phyloP scores from a whole-genome alignment of 495 filamentous ascomycete species.

The Podospora didyma region DNA sequence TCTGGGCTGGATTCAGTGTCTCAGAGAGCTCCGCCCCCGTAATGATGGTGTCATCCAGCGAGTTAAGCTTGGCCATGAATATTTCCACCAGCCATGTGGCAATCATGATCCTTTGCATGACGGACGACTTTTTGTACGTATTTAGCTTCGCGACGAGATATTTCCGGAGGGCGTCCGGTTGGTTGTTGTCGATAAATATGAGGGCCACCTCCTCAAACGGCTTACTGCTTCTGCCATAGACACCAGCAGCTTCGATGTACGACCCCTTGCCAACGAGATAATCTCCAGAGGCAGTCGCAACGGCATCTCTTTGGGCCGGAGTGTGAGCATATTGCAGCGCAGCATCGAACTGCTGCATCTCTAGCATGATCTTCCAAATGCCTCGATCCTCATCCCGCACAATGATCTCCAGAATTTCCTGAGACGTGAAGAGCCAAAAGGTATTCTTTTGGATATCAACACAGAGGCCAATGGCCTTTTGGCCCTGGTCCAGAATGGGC shows the following conservation, averaged over 20 bases:
- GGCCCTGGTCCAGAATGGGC: slow-evolving; percentile 73
- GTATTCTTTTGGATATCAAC: slow-evolving; percentile 90
- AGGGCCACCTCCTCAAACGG: slow-evolving; percentile 94
- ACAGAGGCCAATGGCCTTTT: slow-evolving; percentile 72
- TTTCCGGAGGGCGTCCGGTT: slow-evolving; percentile 86
- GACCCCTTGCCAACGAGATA: slow-evolving; percentile 73
- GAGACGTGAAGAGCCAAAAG: slow-evolving; percentile 88
- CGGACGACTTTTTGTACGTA: slow-evolving; percentile 72
- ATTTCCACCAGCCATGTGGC: slow-evolving; percentile 92
- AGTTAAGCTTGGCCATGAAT: slow-evolving; percentile 96
- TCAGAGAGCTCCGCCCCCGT: slow-evolving; percentile 82
- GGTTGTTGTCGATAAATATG: slow-evolving; percentile 80
- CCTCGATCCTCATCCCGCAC: slow-evolving; percentile 86
- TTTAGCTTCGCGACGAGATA: slow-evolving; percentile 83
- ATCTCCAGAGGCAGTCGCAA: slow-evolving; percentile 87
- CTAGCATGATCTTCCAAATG: slow-evolving; percentile 88
- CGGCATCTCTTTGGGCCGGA: slow-evolving; percentile 75
- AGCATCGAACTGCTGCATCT: slow-evolving; percentile 78
- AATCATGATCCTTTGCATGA: slow-evolving; percentile 94
- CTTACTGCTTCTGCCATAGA: slow-evolving; percentile 94
- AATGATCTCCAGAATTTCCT: slow-evolving; percentile 90
- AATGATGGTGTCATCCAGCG: slow-evolving; percentile 87
- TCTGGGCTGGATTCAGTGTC: slow-evolving; percentile 62
- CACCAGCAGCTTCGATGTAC: slow-evolving; percentile 77
- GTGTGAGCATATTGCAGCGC: slow-evolving; percentile 76